phyloP scores from a whole-genome alignment of 345 rosid genomes.

The Garcia nutans region DNA sequence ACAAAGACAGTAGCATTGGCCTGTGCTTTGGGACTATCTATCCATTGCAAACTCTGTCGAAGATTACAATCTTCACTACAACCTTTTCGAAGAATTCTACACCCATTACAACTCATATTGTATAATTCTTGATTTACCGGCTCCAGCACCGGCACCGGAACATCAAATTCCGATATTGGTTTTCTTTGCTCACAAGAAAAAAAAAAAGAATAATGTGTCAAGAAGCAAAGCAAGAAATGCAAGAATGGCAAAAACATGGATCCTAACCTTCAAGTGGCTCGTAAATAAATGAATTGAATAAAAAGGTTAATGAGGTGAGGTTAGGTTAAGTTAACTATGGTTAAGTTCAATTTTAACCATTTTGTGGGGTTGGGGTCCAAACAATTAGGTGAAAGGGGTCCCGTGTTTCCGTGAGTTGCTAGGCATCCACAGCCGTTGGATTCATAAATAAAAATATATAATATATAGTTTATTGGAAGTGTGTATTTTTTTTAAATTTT shows the following conservation, averaged over 20 bases:
- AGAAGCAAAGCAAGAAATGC: not conserved
- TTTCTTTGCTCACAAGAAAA: not conserved
- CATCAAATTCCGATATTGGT: not conserved
- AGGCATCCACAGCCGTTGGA: slow-evolving; percentile 44
- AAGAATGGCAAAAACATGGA: not conserved
- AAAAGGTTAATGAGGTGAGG: not conserved
- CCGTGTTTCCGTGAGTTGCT: slow-evolving; percentile 60
- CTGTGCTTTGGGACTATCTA: slow-evolving; percentile 62
- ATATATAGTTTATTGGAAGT: not conserved
- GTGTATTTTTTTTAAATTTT: not conserved
- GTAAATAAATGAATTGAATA: not conserved
- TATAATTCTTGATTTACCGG: not conserved
- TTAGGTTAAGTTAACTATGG: slow-evolving; percentile 16
- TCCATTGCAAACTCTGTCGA: slow-evolving; percentile 62
- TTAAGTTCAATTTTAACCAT: not conserved
- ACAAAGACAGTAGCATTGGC: slow-evolving; percentile 86
- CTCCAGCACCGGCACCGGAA: slow-evolving; percentile 7
- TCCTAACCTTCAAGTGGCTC: not conserved
- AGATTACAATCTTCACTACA: slow-evolving; percentile 78
- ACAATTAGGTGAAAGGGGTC: slow-evolving; percentile 52
- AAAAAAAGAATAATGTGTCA: not conserved
- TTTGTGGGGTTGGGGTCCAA: slow-evolving; percentile 35
- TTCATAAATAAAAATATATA: not conserved
- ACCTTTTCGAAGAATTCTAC: slow-evolving; percentile 81
- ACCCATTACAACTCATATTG: slow-evolving; percentile 83